Conservation (phyloP, 805 yeast genomes). For the Ogataea henricii region DNA sequence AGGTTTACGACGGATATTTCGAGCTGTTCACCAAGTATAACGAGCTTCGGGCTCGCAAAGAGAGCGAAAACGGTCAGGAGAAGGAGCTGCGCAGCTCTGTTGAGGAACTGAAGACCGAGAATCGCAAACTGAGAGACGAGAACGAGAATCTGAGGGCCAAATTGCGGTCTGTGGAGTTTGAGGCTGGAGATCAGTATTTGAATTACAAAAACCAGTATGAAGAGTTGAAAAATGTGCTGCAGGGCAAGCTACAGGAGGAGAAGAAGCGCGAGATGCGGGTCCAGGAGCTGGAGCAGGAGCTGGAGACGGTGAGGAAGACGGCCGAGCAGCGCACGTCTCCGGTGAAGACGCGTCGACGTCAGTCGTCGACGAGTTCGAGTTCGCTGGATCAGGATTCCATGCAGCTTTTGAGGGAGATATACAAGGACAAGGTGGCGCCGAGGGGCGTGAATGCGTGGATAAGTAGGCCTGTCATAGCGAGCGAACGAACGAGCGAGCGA, state of each 20-base stretch:
- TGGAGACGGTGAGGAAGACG: not conserved
- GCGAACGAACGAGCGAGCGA: not conserved
- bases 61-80: not conserved
- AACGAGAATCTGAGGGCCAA: slow-evolving; percentile 9
- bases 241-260: slow-evolving; percentile 16
- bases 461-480: slow-evolving; percentile 20
- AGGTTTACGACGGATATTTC: slow-evolving; percentile 29
- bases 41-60: slow-evolving; percentile 7
- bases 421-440: slow-evolving; percentile 16
- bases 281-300: slow-evolving; percentile 6
- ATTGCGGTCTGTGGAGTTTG: slow-evolving; percentile 5
- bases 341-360: not conserved
- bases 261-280: slow-evolving; percentile 10
- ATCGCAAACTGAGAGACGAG: slow-evolving; percentile 13
- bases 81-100: slow-evolving; percentile 6
- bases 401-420: slow-evolving; percentile 17
- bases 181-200: slow-evolving; percentile 13
- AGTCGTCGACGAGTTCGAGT: slow-evolving; percentile 1
- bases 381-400: slow-evolving; percentile 22
- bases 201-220: slow-evolving; percentile 21
- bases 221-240: slow-evolving; percentile 16
- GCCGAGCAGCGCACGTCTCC: not conserved
- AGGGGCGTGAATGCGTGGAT: slow-evolving; percentile 17
- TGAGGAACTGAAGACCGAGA: slow-evolving; percentile 11
- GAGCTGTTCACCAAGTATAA: slow-evolving; percentile 24